phyloP scores from a whole-genome alignment of 1,284 basidiomycete species.

The Apiotrichum veenhuisii region DNA sequence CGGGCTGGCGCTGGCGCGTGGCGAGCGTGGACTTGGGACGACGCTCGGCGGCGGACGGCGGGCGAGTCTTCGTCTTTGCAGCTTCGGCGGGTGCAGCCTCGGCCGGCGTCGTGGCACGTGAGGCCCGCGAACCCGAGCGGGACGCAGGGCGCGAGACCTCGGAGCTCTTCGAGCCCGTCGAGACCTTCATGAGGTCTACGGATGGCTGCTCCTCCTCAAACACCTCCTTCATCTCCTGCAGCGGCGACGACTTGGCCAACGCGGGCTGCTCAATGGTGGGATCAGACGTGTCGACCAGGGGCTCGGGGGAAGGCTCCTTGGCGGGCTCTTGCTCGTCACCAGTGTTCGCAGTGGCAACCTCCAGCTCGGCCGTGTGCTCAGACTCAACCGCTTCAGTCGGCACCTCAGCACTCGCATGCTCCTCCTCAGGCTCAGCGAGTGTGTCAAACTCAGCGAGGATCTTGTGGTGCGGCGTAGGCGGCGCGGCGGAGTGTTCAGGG shows the following conservation, averaged over 20 bases:
- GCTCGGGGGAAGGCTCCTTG: background rate
- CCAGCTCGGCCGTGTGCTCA: background rate
- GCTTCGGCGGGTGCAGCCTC: background rate
- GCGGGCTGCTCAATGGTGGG: background rate
- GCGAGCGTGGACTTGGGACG: background rate
- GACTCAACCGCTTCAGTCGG: background rate
- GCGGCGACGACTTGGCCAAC: background rate
- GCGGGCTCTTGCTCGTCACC: background rate
- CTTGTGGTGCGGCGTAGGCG: background rate
- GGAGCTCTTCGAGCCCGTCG: background rate
- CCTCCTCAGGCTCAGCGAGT: background rate
- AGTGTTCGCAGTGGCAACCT: background rate
- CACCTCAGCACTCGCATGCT: background rate
- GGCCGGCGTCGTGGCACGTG: background rate
- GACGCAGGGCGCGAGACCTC: too few species aligned
- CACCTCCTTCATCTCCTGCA: background rate
- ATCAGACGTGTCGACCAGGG: background rate
- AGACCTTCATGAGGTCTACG: background rate
- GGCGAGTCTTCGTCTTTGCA: background rate
- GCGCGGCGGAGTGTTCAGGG: background rate
- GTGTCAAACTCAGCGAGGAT: conserved; percentile 1
- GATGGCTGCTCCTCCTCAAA: background rate
- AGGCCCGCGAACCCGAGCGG: too few species aligned
- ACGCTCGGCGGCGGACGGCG: background rate
- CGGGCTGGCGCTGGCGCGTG: background rate